Base-by-base conservation (phyloP, 768 basidiomycete genomes). In the Russula sp. region DNA sequence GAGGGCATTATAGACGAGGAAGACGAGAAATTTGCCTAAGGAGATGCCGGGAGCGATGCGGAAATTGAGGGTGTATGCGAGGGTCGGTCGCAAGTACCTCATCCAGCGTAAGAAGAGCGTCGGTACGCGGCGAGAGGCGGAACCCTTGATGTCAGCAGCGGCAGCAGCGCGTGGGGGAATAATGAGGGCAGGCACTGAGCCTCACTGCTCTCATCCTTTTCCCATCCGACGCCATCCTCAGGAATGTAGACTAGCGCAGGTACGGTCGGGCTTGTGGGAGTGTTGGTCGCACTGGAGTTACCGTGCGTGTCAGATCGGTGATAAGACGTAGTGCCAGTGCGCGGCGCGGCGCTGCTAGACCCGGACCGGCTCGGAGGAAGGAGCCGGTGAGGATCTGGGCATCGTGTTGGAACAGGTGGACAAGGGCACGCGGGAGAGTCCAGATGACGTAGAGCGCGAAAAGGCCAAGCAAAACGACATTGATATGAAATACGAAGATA, bases 91-190 rank as follows among this genome's bases (percentile, higher is more conserved):
- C n/a, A 73, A 44, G 28, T 72, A 44, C 16, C 75, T 69, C 38
- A 74, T 72, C 75, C 77, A 79, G 36, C 73, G 70, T 16, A 76
- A 74, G 20, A 78, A 70, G 62, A 76, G 74, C 3, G 72, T 70
- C 1, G 78, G 79, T 13, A 62, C 48, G 59, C 54, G 53, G 49
- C 20, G 34, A 14, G 44, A 46, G 44, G 9, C 13, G 34, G 52
- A 53, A 10, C 32, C 30, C 49, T 24, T 14, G 24, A 22, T 1
- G 22, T 24, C 49, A 6, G 20, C 20, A 18, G 20, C 18, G 34
- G 18, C 9, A 10, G 5, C n/a, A 13, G 26, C 10, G 34, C 22
- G 36, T 30, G 30, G 14, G 44, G 42, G 42, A 11, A 46, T 18
- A 30, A 57, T 18, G 57, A 57, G 57, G 13, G 42, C 28, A 26